Percentiles rank a stretch among this genome's conserved stretches.
These are phyloP conservation scores for Theobroma grandiflorum DNA, from an alignment of 441 rosid species.

Conservation along the genomic window DNA sequence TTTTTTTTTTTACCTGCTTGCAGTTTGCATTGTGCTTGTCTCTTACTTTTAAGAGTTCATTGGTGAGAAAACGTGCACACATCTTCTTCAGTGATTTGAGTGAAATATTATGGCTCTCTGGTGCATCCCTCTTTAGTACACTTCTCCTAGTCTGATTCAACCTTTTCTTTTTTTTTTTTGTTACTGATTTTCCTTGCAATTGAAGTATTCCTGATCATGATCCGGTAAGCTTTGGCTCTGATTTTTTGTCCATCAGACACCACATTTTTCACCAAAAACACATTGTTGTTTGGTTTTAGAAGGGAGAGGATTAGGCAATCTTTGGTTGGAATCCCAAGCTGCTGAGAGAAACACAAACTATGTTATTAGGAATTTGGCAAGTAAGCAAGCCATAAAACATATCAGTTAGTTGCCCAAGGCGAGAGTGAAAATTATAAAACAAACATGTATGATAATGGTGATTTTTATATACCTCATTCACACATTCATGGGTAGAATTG, in stretches of 20 bases:
- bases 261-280: too few relatives aligned
- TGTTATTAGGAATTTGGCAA: too few relatives aligned
- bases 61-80: background rate
- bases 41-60: background rate
- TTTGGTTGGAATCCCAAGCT: too few relatives aligned
- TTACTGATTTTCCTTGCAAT: background rate
- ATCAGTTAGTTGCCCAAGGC: too few relatives aligned
- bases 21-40: background rate
- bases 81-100: background rate
- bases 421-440: too few relatives aligned
- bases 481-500: too few relatives aligned
- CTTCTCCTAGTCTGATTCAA: background rate
- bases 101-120: background rate
- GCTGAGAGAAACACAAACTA: too few relatives aligned
- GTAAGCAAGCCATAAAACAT: too few relatives aligned
- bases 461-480: too few relatives aligned
- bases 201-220: background rate
- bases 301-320: too few relatives aligned
- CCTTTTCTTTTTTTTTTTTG: background rate
- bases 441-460: too few relatives aligned
- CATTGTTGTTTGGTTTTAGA: too few relatives aligned
- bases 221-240: background rate
- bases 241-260: background rate
- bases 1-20: background rate
- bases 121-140: background rate